phyloP scores from a whole-genome alignment of 139 green algal species.

The Chlorella sp. region DNA sequence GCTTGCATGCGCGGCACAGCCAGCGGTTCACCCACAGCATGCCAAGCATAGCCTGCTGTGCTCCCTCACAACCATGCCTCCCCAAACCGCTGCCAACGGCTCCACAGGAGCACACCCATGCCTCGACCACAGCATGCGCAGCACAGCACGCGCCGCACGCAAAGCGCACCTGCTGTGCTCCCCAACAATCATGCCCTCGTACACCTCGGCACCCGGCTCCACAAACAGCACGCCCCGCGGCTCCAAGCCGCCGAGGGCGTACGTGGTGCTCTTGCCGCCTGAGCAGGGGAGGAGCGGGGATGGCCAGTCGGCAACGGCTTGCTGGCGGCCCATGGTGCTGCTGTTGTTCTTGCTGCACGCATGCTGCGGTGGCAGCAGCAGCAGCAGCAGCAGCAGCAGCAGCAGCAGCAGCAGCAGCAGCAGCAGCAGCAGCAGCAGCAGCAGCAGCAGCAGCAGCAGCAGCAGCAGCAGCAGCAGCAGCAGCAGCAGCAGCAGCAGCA shows the following conservation, averaged over 20 bases:
- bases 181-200: slow-evolving; percentile 86
- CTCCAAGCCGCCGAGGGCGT: slow-evolving; percentile 80
- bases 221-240: slow-evolving; percentile 85
- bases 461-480: too few species aligned
- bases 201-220: slow-evolving; percentile 63
- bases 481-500: too few species aligned
- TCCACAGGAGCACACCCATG: slow-evolving; percentile 22
- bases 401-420: too few species aligned
- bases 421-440: too few species aligned
- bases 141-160: not conserved
- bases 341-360: too few species aligned
- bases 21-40: too few species aligned
- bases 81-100: slow-evolving; percentile 52
- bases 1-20: too few species aligned
- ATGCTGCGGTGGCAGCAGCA: too few species aligned
- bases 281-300: not conserved
- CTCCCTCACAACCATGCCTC: slow-evolving; percentile 87
- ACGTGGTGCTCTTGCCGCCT: slow-evolving; percentile 62
- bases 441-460: too few species aligned
- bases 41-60: slow-evolving; percentile 47
- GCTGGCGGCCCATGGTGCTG: too few species aligned
- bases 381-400: too few species aligned
- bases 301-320: too few species aligned
- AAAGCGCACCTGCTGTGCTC: slow-evolving; percentile 63
- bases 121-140: not conserved